phyloP scores from a whole-genome alignment of 176 grass and related monocot genomes.

The Zea mays region DNA sequence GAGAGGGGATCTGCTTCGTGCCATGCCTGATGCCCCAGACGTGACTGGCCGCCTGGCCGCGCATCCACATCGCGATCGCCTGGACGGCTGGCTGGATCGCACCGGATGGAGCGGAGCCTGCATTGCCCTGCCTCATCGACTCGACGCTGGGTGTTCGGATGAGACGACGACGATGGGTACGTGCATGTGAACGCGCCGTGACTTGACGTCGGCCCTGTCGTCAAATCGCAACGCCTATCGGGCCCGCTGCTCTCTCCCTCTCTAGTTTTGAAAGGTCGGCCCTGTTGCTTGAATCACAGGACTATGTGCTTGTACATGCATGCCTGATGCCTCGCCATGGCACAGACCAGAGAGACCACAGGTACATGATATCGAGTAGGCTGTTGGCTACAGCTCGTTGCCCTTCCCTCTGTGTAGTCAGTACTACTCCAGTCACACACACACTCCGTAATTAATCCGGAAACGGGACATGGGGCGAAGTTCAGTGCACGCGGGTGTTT shows the following conservation, averaged over 20 bases:
- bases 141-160: not conserved
- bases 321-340: not conserved
- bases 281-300: not conserved
- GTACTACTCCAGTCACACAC: too few species aligned
- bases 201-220: conserved; percentile 29
- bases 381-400: not conserved
- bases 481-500: too few species aligned
- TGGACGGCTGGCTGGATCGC: not conserved
- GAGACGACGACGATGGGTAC: not conserved
- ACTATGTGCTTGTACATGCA: not conserved
- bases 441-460: too few species aligned
- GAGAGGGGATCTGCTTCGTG: not conserved
- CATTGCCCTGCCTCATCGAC: not conserved
- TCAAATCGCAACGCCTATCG: not conserved
- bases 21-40: too few species aligned
- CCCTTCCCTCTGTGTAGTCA: not conserved
- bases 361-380: not conserved
- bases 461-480: too few species aligned
- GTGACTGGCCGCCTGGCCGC: too few species aligned
- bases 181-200: conserved; percentile 8
- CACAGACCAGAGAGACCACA: not conserved
- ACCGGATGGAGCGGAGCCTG: not conserved
- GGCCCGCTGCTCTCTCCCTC: not conserved
- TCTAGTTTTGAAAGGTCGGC: not conserved
- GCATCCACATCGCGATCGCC: not conserved